These are phyloP conservation scores for Camelina laxa DNA, from an alignment of 345 rosid species.

Conservation along the genomic window DNA sequence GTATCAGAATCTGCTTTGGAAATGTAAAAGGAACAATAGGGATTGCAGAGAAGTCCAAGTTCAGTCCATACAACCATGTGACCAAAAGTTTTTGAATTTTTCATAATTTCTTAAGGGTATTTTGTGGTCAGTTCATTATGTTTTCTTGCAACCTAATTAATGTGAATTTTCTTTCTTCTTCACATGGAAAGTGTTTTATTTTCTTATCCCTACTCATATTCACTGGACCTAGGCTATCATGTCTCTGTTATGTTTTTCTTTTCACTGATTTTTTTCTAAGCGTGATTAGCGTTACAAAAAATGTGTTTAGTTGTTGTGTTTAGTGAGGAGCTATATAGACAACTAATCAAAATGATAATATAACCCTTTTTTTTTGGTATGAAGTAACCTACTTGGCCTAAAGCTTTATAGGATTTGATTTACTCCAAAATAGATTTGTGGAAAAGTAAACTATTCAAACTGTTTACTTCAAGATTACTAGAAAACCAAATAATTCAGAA, in stretches of 20 bases:
- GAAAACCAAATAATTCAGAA: too few relatives aligned
- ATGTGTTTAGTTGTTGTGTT: too few relatives aligned
- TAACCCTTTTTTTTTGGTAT: too few relatives aligned
- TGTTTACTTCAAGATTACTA: too few relatives aligned
- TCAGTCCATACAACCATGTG: conserved; percentile 54
- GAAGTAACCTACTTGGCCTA: too few relatives aligned
- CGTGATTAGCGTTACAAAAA: neutral
- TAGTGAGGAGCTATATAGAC: too few relatives aligned
- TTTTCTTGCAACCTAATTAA: conserved; percentile 41
- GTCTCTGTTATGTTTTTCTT: conserved; percentile 5
- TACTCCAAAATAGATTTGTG: too few relatives aligned
- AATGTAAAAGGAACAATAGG: conserved; percentile 39
- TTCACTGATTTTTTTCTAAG: neutral
- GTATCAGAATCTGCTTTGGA: conserved; percentile 41
- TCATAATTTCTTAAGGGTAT: conserved; percentile 19
- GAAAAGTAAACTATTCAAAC: too few relatives aligned
- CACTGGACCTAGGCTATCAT: conserved; percentile 27
- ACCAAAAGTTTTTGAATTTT: conserved; percentile 31
- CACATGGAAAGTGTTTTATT: conserved; percentile 34
- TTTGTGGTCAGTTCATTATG: conserved; percentile 31
- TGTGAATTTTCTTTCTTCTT: conserved; percentile 31
- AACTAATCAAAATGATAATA: too few relatives aligned
- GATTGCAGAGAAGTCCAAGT: conserved; percentile 48
- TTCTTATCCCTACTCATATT: conserved; percentile 11
- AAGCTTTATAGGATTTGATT: too few relatives aligned